Conservation (phyloP, 148 eudicot genomes). For the Bassia scoparia region DNA sequence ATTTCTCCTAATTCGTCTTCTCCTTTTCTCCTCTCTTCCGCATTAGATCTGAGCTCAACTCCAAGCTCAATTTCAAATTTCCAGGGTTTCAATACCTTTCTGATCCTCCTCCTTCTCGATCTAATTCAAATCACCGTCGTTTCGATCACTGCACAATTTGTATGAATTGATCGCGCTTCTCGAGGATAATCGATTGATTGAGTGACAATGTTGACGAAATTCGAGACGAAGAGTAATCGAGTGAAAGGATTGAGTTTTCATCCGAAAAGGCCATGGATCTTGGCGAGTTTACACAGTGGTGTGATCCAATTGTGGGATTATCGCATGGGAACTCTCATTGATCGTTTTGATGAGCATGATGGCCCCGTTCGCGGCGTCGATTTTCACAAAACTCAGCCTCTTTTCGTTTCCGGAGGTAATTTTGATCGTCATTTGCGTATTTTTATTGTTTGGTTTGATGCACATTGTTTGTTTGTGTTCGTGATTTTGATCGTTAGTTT, state of each 20-base stretch:
- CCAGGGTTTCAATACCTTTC: slow-evolving; percentile 8
- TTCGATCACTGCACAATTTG: neutral
- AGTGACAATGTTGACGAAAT: slow-evolving; percentile 65
- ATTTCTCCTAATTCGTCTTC: slow-evolving; percentile 14
- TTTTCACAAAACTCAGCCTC: slow-evolving; percentile 65
- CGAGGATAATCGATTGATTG: neutral
- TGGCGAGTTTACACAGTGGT: slow-evolving; percentile 75
- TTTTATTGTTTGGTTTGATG: neutral
- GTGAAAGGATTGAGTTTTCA: slow-evolving; percentile 81
- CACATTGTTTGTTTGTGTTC: neutral
- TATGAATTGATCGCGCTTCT: slow-evolving; percentile 5
- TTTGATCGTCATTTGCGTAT: neutral
- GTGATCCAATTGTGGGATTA: slow-evolving; percentile 87
- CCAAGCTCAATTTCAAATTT: neutral
- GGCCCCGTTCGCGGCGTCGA: slow-evolving; percentile 80
- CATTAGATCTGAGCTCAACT: slow-evolving; percentile 14
- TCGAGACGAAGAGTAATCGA: slow-evolving; percentile 77
- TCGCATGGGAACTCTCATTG: slow-evolving; percentile 73
- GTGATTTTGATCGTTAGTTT: neutral
- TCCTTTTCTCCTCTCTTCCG: neutral
- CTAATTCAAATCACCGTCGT: slow-evolving; percentile 2
- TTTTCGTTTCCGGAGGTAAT: slow-evolving; percentile 77
- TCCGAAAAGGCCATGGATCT: slow-evolving; percentile 73
- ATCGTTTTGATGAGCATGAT: slow-evolving; percentile 69
- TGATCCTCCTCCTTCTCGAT: too few relatives aligned